phyloP scores from a whole-genome alignment of 345 rosid genomes.

The Psidium friedrichsthalianum region DNA sequence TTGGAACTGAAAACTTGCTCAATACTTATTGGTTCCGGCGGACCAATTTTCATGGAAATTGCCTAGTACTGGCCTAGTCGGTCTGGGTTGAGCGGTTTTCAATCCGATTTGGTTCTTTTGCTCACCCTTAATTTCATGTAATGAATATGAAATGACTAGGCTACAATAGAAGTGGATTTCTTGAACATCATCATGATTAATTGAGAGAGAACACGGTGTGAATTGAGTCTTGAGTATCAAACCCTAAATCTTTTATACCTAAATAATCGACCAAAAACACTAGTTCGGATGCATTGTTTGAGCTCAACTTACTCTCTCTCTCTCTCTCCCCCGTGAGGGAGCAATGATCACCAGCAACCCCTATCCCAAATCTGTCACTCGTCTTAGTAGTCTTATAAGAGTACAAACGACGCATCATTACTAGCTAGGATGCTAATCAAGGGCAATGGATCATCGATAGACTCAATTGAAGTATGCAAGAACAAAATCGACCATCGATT shows the following conservation, averaged over 20 bases:
- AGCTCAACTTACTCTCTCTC: not conserved
- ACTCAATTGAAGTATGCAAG: not conserved
- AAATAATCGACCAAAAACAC: not conserved
- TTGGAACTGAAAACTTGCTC: too few species aligned
- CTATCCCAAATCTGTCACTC: not conserved
- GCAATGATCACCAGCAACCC: not conserved
- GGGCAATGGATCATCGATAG: not conserved
- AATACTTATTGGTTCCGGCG: too few species aligned
- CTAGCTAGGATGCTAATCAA: not conserved
- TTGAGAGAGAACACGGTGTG: rapidly evolving
- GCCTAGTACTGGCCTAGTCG: too few species aligned
- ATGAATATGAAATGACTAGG: not conserved
- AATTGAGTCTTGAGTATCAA: rapidly evolving
- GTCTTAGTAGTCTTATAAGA: too few species aligned
- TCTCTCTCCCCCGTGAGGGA: not conserved
- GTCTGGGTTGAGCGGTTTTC: too few species aligned
- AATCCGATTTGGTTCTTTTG: too few species aligned
- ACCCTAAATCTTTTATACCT: not conserved
- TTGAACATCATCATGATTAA: not conserved
- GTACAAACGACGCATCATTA: too few species aligned
- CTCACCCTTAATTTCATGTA: not conserved
- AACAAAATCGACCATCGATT: not conserved
- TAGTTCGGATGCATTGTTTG: rapidly evolving
- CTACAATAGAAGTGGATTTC: rapidly evolving
- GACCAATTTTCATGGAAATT: too few species aligned